A percentile compares a stretch with the other conserved stretches of the same genome.
phyloP scores from a whole-genome alignment of 2,329 filamentous ascomycete species.

The Polytolypa hystricis region DNA sequence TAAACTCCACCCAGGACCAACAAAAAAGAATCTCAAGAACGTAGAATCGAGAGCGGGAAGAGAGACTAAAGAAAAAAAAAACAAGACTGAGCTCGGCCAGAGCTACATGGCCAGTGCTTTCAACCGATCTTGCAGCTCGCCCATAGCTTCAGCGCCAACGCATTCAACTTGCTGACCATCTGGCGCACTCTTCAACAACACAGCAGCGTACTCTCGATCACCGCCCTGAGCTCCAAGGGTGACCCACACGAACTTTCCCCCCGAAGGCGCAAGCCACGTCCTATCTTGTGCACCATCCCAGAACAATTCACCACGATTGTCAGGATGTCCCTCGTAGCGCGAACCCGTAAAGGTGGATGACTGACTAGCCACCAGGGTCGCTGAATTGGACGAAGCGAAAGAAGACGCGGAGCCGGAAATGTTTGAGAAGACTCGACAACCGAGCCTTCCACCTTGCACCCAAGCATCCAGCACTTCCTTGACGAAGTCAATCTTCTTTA shows the following conservation, averaged over 20 bases:
- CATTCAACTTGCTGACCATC: slow-evolving; percentile 10
- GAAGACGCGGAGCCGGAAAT: background rate
- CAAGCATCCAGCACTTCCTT: slow-evolving; percentile 31
- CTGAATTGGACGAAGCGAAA: background rate
- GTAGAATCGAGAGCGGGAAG: too few species aligned
- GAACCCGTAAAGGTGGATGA: background rate
- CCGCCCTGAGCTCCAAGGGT: slow-evolving; percentile 38
- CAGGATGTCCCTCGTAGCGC: too few species aligned
- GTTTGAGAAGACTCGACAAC: slow-evolving; percentile 20
- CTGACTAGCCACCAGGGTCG: background rate
- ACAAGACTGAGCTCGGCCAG: background rate
- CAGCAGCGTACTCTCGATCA: slow-evolving; percentile 33
- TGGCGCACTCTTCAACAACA: slow-evolving; percentile 20
- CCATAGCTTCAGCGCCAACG: slow-evolving; percentile 7
- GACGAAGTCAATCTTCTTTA: slow-evolving; percentile 33
- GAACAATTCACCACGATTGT: slow-evolving; percentile 16
- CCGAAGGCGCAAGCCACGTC: slow-evolving; percentile 27
- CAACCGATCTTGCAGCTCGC: slow-evolving; percentile 9
- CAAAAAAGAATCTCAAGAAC: slow-evolving; percentile 6
- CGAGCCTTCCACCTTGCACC: slow-evolving; percentile 28
- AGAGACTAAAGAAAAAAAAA: too few species aligned
- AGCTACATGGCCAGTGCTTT: slow-evolving; percentile 7
- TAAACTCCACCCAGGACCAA: too few species aligned
- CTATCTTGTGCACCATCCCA: slow-evolving; percentile 34
- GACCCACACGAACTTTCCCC: slow-evolving; percentile 42